Base-by-base conservation (phyloP, 371 early-diverging fungal genomes). In the Mycotypha africana region DNA sequence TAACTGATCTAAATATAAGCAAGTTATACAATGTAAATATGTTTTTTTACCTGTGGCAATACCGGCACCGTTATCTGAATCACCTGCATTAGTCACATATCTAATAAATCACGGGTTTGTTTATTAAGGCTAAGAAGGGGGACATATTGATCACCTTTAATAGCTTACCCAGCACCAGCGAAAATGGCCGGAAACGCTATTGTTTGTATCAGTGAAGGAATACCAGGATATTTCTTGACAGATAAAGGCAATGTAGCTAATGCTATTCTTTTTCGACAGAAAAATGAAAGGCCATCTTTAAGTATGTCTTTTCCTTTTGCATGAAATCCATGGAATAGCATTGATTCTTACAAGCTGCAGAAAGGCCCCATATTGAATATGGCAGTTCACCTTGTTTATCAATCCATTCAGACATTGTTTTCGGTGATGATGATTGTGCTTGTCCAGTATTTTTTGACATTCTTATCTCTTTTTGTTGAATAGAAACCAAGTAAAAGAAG, bases 41-140 rank as follows among this genome's bases (percentile, higher is more conserved):
- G 7, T 25, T 19, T 12, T 8, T 26, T 50, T 60, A 74, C 74
- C 74, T 60, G 70, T 74, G 22, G 74, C 65, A 40, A 74, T 74
- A 40, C 74, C 74, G 40, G 74, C 60, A 28, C 70, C 74, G 37
- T 74, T 74, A 23, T 74, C 74, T 23, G 59, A 35, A 48, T 74
- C 74, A 28, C 74, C 74, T 32, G 58, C 47, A 45, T 65, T 46
- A 10, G 51, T 61, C n/a, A 74, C 65, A 51, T 69, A 74, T 22
- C 70, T 68, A 31, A n/a, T n/a, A n/a, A n/a, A n/a, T n/a, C n/a
- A n/a, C n/a, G n/a, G n/a, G n/a, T n/a, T n/a, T n/a, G n/a, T n/a
- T n/a, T n/a, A n/a, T n/a, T n/a, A n/a, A n/a, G n/a, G n/a, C n/a
- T 11, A 33, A 15, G 3, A 45, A 14, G 12, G 35, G 2, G 3